phyloP scores from a whole-genome alignment of 2,329 filamentous ascomycete species.

The Metarhizium rileyi region DNA sequence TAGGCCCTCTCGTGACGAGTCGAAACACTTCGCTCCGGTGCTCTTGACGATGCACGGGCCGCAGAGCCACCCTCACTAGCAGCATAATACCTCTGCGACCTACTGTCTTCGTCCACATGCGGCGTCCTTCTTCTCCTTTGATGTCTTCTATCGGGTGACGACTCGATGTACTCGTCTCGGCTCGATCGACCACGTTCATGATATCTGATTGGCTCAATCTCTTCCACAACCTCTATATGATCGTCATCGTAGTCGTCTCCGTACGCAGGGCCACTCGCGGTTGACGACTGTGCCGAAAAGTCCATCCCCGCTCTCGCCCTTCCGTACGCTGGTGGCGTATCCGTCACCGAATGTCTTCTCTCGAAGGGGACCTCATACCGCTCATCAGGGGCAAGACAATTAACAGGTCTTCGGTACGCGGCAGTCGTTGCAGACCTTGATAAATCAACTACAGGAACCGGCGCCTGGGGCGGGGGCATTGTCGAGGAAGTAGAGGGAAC shows the following conservation, averaged over 20 bases:
- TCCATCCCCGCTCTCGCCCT: background rate
- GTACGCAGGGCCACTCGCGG: conserved; percentile 3
- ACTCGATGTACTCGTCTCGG: conserved; percentile 17
- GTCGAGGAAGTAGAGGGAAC: conserved; percentile 6
- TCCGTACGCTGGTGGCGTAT: conserved; percentile 9
- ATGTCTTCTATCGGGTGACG: conserved; percentile 15
- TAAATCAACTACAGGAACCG: conserved; percentile 7
- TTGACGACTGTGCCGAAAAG: conserved; percentile 3
- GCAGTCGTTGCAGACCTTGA: conserved; percentile 20
- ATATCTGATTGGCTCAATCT: conserved; percentile 10
- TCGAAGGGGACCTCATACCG: background rate
- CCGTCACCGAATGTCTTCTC: conserved; percentile 9
- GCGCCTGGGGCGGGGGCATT: conserved; percentile 19
- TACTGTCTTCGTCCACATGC: conserved; percentile 15
- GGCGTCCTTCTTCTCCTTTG: conserved; percentile 14
- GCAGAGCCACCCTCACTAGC: conserved; percentile 20
- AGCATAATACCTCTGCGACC: conserved; percentile 11
- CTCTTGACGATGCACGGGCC: conserved; percentile 17
- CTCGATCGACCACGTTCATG: conserved; percentile 13
- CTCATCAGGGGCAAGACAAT: conserved; percentile 17
- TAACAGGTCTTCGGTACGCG: conserved; percentile 18
- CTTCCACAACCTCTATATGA: conserved; percentile 19
- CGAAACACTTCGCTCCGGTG: conserved; percentile 19
- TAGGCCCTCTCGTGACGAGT: conserved; percentile 17
- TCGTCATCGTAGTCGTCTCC: conserved; percentile 1